Base-by-base conservation (phyloP, 495 filamentous ascomycete species). In the Hypoxylon fuscum region DNA sequence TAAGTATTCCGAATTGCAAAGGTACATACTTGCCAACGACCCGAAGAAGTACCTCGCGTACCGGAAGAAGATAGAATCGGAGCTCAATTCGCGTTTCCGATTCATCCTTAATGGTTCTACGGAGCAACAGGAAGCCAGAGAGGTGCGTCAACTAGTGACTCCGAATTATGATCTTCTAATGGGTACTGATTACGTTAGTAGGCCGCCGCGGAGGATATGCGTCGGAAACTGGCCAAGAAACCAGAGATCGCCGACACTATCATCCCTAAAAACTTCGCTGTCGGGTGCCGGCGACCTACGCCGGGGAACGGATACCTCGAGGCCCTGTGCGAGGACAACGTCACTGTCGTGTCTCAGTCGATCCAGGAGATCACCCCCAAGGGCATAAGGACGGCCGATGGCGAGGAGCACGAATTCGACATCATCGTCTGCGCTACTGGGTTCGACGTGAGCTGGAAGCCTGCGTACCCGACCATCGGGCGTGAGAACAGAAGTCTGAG, bases 301-400 rank as follows among this genome's bases (percentile, higher is more conserved):
- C 85, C 86, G 0, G 86, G 85, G 0, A 76, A 79, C 5, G 83
- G 83, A 0, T 88, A 87, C 58, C 78, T 89, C 4, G 85, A 88
- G 53, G 75, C 83, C 4, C 62, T 89, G n/a, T 71, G 72, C 1
- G 71, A 83, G 59, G 72, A 77, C 1, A 88, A 88, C 34, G 81
- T 83, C 38, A 68, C 66, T 45, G 79, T 83, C 32, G 79, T 85
- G 53, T 74, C 74, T 17, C 75, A 73, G 0, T 67, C 64, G 8
- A 85, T 87, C 67, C 61, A 76, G 12, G 61, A 62, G 5, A 79
- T 87, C 50, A 85, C 81, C 0, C 72, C 74, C 21, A 79, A 64
- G 1, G 81, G 81, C 0, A 79, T 83, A 25, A 56, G 80, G 22
- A 78, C 76, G 5, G 72, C 69, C 5, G 74, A 85, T 25, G 81